Conservation (phyloP, 306 rosid species). For the Lathyrus sativus region DNA sequence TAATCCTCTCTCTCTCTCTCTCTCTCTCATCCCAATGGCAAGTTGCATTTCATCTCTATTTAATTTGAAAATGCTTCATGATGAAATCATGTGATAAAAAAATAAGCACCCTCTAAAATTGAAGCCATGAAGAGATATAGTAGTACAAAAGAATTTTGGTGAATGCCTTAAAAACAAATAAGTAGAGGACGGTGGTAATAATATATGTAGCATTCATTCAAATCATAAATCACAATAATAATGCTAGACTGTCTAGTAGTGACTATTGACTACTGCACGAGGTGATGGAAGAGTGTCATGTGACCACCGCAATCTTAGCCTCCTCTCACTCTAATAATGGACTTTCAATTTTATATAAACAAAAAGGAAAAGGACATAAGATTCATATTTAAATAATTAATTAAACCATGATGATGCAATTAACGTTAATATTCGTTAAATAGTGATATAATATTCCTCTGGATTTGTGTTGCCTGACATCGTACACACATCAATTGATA, state of each 20-base stretch:
- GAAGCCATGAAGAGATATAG: too few species aligned
- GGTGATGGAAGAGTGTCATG: slow-evolving; percentile 45
- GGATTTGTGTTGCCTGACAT: slow-evolving; percentile 63
- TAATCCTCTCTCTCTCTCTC: slow-evolving; percentile 30
- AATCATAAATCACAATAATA: neutral
- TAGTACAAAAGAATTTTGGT: neutral
- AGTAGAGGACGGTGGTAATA: slow-evolving; percentile 39
- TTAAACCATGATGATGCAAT: slow-evolving; percentile 20
- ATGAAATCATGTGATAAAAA: slow-evolving; percentile 20
- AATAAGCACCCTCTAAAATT: neutral
- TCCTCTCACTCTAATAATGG: slow-evolving; percentile 47
- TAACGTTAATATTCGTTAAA: slow-evolving; percentile 13
- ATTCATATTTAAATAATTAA: slow-evolving; percentile 38
- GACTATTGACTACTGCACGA: slow-evolving; percentile 40
- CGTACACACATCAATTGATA: slow-evolving; percentile 34
- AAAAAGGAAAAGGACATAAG: slow-evolving; percentile 26
- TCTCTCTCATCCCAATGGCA: slow-evolving; percentile 16
- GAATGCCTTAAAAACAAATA: slow-evolving; percentile 6
- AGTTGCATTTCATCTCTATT: neutral
- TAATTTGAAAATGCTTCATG: slow-evolving; percentile 13
- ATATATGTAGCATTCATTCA: slow-evolving; percentile 30
- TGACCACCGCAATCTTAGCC: slow-evolving; percentile 70
- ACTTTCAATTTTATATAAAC: slow-evolving; percentile 22
- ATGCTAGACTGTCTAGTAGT: slow-evolving; percentile 31
- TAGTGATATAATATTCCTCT: slow-evolving; percentile 38